A percentile compares a stretch with the other conserved stretches of the same genome.
phyloP scores from a whole-genome alignment of 495 filamentous ascomycete genomes.

The Aspergillus leporis region DNA sequence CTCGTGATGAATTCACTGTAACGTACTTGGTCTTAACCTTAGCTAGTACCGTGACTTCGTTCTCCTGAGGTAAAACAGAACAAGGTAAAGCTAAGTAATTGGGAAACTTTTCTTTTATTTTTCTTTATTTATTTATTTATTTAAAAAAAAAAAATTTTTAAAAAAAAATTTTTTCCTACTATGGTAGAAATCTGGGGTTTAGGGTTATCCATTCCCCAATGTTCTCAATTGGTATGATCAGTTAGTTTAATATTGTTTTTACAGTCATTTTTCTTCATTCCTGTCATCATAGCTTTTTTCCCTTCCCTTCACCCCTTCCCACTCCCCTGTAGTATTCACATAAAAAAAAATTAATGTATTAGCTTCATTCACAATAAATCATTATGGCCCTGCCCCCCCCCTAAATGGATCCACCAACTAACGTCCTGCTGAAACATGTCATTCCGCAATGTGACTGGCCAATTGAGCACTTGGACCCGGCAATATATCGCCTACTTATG shows the following conservation, averaged over 20 bases:
- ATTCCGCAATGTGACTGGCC: not conserved
- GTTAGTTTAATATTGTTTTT: too few species aligned
- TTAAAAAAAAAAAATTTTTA: not conserved
- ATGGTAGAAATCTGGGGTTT: not conserved
- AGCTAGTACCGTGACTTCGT: not conserved
- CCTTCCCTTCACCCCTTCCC: too few species aligned
- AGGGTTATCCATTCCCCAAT: too few species aligned
- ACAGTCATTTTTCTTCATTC: too few species aligned
- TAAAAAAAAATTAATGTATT: too few species aligned
- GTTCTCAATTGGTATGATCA: too few species aligned
- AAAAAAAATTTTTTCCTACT: not conserved
- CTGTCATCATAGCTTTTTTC: too few species aligned
- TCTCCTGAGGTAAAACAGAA: not conserved
- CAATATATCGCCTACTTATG: not conserved
- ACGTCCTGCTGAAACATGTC: not conserved
- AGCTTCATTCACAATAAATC: too few species aligned
- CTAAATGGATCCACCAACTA: conserved; percentile 1
- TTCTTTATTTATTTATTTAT: not conserved
- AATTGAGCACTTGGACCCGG: not conserved
- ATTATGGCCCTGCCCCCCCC: too few species aligned
- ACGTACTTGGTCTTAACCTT: not conserved
- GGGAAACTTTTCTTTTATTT: not conserved
- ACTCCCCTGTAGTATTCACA: too few species aligned
- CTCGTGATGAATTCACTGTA: conserved; percentile 3
- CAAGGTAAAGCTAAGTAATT: not conserved